Base-by-base conservation (phyloP, 2,329 filamentous ascomycete genomes). In the Sporothrix luriei region DNA sequence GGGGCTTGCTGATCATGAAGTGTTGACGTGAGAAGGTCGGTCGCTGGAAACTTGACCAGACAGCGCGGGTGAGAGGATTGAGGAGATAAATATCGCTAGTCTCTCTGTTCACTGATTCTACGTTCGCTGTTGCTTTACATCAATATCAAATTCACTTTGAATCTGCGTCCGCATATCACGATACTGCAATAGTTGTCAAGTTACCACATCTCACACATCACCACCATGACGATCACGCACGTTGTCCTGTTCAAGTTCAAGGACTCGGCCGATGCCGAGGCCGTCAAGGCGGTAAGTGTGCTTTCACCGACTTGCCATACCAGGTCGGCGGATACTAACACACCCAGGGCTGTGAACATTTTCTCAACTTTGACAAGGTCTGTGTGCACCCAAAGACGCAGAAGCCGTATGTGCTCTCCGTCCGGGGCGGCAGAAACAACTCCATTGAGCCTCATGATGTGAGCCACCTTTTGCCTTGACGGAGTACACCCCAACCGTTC, bases 361-460 rank as follows among this genome's bases (percentile, higher is more conserved):
- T 82, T 66, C 72, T 90, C 5, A 82, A 77, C 0, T 80, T 92
- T 1, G 83, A 84, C 73, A 79, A 86, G 5, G 82, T 81, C 7
- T 92, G 90, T 76, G 61, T 91, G 21, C 87, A 90, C 73, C 87
- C 89, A 1, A 80, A 78, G 1, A 85, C 86, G 0, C 79, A 86
- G 16, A 79, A 83, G 71, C 84, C 85, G 0, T 92, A 92, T 74
- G 84, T 92, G 71, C 84, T 82, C 72, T 83, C 83, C 0, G 79
- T 84, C 24, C 82, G 81, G 2, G 89, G 88, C 1, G 90, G 90
- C 0, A 79, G 78, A 64, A 86, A 92, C 75, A 89, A 86, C 72
- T 89, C 86, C 38, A 81, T 82, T 0, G 89, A 91, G 77, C 24
- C 57, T 71, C 88, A 43, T 43, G 10, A 43, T 1, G 40, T 43